These are phyloP conservation scores for Coniophora puteana DNA, from an alignment of 1,284 basidiomycete genomes.

Conservation along the genomic window DNA sequence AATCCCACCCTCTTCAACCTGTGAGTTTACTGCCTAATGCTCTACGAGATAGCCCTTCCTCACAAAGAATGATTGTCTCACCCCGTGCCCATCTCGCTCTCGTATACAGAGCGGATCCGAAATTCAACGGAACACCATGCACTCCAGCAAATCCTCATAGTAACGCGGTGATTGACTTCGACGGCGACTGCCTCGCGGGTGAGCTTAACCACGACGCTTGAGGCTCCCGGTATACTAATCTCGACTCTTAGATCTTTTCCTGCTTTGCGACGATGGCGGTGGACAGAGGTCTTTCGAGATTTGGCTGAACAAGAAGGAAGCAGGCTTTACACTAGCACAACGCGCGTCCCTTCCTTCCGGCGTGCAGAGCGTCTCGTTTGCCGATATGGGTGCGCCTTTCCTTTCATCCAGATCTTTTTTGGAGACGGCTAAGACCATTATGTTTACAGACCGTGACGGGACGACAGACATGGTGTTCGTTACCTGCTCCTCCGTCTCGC, in stretches of 20 bases:
- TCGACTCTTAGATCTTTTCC: slow-evolving; percentile 69
- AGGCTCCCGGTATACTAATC: slow-evolving; percentile 5
- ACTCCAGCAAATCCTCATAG: slow-evolving; percentile 84
- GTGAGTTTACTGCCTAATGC: slow-evolving; percentile 34
- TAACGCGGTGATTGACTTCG: slow-evolving; percentile 92
- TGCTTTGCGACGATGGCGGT: slow-evolving; percentile 73
- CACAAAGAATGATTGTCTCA: too few relatives aligned
- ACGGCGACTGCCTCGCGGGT: slow-evolving; percentile 96
- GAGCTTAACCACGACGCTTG: slow-evolving; percentile 14
- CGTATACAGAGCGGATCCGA: slow-evolving; percentile 47
- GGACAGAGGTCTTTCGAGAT: slow-evolving; percentile 76
- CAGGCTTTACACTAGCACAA: slow-evolving; percentile 72
- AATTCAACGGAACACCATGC: slow-evolving; percentile 66
- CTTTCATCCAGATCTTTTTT: background rate
- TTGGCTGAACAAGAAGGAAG: slow-evolving; percentile 82
- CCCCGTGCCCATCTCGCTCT: too few relatives aligned
- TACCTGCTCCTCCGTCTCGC: slow-evolving; percentile 72
- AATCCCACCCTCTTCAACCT: slow-evolving; percentile 54
- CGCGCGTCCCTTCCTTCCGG: slow-evolving; percentile 73
- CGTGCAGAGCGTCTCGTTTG: slow-evolving; percentile 81
- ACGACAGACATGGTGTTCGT: slow-evolving; percentile 95
- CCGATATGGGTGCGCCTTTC: slow-evolving; percentile 72
- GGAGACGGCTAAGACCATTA: background rate
- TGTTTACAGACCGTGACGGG: slow-evolving; percentile 84
- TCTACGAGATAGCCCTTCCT: slow-evolving; percentile 7